A percentile compares a stretch with the other conserved stretches of the same genome.
These are phyloP conservation scores for Gnomoniopsis sp. DNA, from an alignment of 2,329 filamentous ascomycete species.

Conservation along the genomic window DNA sequence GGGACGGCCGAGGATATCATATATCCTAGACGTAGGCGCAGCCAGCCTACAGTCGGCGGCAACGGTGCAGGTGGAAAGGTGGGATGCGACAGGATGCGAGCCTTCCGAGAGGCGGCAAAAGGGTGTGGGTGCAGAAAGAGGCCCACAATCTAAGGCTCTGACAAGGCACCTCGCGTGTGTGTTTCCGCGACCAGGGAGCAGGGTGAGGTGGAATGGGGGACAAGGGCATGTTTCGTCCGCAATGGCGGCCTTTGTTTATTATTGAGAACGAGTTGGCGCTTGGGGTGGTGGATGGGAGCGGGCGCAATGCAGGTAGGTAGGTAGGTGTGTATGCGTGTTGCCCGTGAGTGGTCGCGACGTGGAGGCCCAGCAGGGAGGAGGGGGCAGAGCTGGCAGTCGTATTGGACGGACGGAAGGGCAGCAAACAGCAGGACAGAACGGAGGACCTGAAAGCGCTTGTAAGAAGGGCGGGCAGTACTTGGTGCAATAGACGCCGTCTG, in stretches of 20 bases:
- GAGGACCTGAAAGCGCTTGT: slow-evolving; percentile 1
- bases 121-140: slow-evolving; percentile 1
- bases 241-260: slow-evolving; percentile 20
- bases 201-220: slow-evolving; percentile 19
- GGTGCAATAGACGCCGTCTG: slow-evolving; percentile 10
- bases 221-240: slow-evolving; percentile 20
- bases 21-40: slow-evolving; percentile 15
- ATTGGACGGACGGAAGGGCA: background rate
- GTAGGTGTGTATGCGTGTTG: slow-evolving; percentile 8
- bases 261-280: slow-evolving; percentile 12
- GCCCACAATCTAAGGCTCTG: slow-evolving; percentile 10
- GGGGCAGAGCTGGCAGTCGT: slow-evolving; percentile 1
- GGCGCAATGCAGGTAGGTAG: background rate
- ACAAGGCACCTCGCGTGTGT: slow-evolving; percentile 4
- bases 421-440: slow-evolving; percentile 1
- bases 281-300: background rate
- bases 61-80: slow-evolving; percentile 16
- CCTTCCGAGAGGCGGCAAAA: slow-evolving; percentile 13
- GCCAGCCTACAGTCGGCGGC: slow-evolving; percentile 19
- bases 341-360: slow-evolving; percentile 6
- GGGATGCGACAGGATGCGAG: slow-evolving; percentile 10
- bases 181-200: slow-evolving; percentile 18
- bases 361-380: slow-evolving; percentile 4
- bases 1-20: slow-evolving; percentile 30
- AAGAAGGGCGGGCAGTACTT: background rate